These are phyloP conservation scores for Naganishia antarctica DNA, from an alignment of 768 basidiomycete species.

Conservation along the genomic window DNA sequence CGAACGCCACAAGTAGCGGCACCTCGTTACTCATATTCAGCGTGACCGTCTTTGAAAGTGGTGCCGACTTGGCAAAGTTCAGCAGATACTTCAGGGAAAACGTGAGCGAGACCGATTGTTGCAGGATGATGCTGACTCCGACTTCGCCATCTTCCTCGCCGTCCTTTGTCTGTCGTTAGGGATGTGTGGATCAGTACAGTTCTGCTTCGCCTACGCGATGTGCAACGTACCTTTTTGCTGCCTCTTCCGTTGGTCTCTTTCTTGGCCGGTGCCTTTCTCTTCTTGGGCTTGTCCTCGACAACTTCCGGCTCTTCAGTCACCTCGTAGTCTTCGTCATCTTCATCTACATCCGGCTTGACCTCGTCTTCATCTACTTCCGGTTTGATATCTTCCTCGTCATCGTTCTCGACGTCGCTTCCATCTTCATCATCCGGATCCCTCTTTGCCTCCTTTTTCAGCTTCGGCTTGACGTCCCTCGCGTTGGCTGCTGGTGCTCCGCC, in stretches of 20 bases:
- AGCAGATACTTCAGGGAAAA: constrained; percentile 96
- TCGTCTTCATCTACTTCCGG: constrained; percentile 47
- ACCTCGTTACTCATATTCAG: constrained; percentile 91
- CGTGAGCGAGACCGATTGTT: constrained; percentile 80
- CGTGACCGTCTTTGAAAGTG: constrained; percentile 66
- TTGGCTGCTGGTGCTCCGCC: constrained; percentile 31
- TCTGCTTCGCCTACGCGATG: too few relatives aligned
- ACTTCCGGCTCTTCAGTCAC: constrained; percentile 30
- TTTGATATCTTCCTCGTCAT: constrained; percentile 55
- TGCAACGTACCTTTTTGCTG: constrained; percentile 41
- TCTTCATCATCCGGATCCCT: constrained; percentile 33
- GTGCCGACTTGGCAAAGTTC: constrained; percentile 87
- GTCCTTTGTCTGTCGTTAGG: constrained; percentile 38
- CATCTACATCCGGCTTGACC: constrained; percentile 42
- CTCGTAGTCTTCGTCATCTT: constrained; percentile 50
- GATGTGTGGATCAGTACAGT: too few relatives aligned
- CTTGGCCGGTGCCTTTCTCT: constrained; percentile 26
- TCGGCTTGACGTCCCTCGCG: constrained; percentile 33
- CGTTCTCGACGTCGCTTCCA: constrained; percentile 51
- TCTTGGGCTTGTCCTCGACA: constrained; percentile 24
- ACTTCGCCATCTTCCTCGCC: constrained; percentile 34
- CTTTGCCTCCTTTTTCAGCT: constrained; percentile 50
- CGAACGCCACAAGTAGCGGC: constrained; percentile 79
- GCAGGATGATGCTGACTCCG: constrained; percentile 72
- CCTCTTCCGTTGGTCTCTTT: constrained; percentile 24